Conservation (phyloP, 805 yeast genomes). For the Candida berthetii region DNA sequence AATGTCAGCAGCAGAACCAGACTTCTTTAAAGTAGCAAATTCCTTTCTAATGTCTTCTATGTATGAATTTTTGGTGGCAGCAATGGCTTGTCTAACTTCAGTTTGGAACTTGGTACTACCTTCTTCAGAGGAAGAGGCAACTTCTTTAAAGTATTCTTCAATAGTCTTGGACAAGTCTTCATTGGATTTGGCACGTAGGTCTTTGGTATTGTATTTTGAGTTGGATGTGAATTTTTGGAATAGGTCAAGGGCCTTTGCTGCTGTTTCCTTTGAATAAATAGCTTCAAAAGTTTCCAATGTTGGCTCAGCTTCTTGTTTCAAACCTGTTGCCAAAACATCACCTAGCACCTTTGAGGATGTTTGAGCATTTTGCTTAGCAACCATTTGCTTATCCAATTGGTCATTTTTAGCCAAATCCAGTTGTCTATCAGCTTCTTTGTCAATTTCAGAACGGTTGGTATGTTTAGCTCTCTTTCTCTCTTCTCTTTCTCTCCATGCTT, state of each 20-base stretch:
- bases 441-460: constrained; percentile 11
- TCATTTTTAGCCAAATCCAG: constrained; percentile 10
- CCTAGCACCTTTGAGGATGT: constrained; percentile 10
- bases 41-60: constrained; percentile 22
- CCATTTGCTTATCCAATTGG: constrained; percentile 14
- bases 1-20: constrained; percentile 8
- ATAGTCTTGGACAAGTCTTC: constrained; percentile 2
- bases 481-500: constrained; percentile 27
- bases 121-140: constrained; percentile 16
- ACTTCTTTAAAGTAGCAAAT: constrained; percentile 23
- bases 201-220: constrained; percentile 8
- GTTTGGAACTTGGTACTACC: constrained; percentile 24
- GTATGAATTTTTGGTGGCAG: constrained; percentile 16
- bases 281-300: constrained; percentile 6
- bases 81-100: constrained; percentile 16
- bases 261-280: constrained; percentile 10
- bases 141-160: constrained; percentile 6
- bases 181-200: constrained; percentile 6
- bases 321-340: constrained; percentile 10
- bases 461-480: constrained; percentile 27
- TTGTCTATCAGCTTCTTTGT: constrained; percentile 13
- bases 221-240: not conserved
- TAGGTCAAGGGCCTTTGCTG: constrained; percentile 17
- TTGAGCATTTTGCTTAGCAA: constrained; percentile 15
- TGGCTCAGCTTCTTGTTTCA: constrained; percentile 8